Base-by-base conservation (phyloP, 2,329 filamentous ascomycete genomes). In the Aciculosporium take region DNA sequence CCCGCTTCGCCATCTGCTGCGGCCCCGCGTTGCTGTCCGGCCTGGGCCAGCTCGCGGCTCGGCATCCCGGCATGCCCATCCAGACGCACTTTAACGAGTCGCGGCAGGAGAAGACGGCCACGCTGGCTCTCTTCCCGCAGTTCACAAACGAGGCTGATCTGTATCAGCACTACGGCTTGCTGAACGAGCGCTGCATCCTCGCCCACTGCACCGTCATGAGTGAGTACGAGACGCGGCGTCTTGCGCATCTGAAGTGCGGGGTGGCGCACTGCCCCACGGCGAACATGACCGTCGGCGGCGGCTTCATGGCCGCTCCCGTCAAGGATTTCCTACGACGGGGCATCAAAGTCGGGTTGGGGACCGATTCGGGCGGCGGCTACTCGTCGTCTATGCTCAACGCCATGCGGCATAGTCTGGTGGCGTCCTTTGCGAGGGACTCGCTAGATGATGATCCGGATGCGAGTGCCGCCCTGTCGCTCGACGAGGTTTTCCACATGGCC, bases 51-150 rank as follows among this genome's bases (percentile, higher is more conserved):
- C 66, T 81, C 20, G 70, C 71, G 0, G 48, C 50, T 3, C 48
- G 61, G 8, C 63, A 79, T 42, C 59, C 61, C 0, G 54, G 64
- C 1, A 52, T 81, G 17, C 64, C 72, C 0, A 71, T 83, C 25
- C 77, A 82, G 56, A 81, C 76, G 3, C 78, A 81, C 53, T 80
- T 81, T 60, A 74, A 79, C 54, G 77, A 81, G 51, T 74, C 76
- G 0, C 61, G 67, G 49, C 69, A 76, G 45, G 77, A 81, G 53
- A 73, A 78, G 40, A 48, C 60, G 1, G 66, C 68, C 17, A 81
- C 76, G 0, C 57, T 55, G 7, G 54, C 62, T 1, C 57, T 81
- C 2, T 81, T 79, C 48, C 74, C 74, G 0, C 55, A 64, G 1
- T 75, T 75, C 38, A 48, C 52, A 2, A 74, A 64, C 41, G 76